These are phyloP conservation scores for Cryphonectria nitschkei DNA, from an alignment of 2,329 filamentous ascomycete genomes.

Conservation along the genomic window DNA sequence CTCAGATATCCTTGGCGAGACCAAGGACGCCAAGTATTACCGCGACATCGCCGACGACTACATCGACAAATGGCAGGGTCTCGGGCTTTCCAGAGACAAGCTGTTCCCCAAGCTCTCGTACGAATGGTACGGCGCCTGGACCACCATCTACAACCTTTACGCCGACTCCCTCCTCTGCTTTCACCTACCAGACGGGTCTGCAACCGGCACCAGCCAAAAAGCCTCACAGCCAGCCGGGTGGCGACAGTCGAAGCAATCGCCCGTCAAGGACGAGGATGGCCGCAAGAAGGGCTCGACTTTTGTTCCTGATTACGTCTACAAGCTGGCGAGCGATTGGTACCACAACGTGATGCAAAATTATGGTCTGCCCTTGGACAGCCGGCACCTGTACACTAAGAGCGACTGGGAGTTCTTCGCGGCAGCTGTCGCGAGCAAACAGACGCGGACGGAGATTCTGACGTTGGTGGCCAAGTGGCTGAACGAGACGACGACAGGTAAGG, in stretches of 20 bases:
- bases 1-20: constrained; percentile 60
- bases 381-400: constrained; percentile 84
- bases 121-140: constrained; percentile 82
- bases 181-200: constrained; percentile 51
- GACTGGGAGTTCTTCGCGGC: constrained; percentile 93
- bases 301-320: constrained; percentile 76
- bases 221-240: constrained; percentile 20
- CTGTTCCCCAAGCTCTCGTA: constrained; percentile 79
- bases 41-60: constrained; percentile 66
- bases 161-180: constrained; percentile 80
- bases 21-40: constrained; percentile 63
- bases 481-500: constrained; percentile 71
- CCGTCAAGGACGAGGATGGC: constrained; percentile 30
- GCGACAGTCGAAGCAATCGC: constrained; percentile 30
- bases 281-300: constrained; percentile 49
- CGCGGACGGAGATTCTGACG: constrained; percentile 72
- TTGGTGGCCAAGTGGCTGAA: constrained; percentile 81
- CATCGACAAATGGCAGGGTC: constrained; percentile 72
- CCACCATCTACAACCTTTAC: constrained; percentile 78
- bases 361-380: constrained; percentile 79
- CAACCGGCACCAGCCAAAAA: background rate
- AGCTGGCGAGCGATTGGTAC: constrained; percentile 82
- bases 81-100: constrained; percentile 70
- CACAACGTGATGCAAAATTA: constrained; percentile 77
- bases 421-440: constrained; percentile 71